Percentiles rank a stretch among this genome's conserved stretches.
These are phyloP conservation scores for Penicillium cosmopolitanum DNA, from an alignment of 495 filamentous ascomycete species.

Conservation along the genomic window DNA sequence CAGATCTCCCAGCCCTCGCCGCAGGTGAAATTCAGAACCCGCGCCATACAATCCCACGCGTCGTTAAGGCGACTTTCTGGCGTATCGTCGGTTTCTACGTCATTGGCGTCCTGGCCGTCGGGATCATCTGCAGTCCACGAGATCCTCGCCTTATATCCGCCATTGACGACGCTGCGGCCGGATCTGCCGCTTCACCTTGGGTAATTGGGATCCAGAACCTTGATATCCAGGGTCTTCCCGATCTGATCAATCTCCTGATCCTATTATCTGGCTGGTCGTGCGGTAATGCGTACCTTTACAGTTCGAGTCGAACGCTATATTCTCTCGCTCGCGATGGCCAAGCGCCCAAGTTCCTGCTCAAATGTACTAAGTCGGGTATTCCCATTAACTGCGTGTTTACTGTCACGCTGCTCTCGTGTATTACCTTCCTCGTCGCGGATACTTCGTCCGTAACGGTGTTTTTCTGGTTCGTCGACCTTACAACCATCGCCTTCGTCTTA, in stretches of 20 bases:
- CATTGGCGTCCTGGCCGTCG: conserved; percentile 55
- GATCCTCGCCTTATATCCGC: conserved; percentile 59
- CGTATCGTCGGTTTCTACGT: conserved; percentile 83
- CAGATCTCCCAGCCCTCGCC: conserved; percentile 75
- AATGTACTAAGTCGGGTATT: conserved; percentile 52
- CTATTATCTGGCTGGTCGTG: conserved; percentile 68
- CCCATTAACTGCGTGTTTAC: conserved; percentile 62
- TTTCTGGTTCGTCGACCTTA: conserved; percentile 60
- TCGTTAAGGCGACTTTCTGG: conserved; percentile 79
- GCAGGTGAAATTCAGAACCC: conserved; percentile 82
- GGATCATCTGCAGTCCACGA: conserved; percentile 50
- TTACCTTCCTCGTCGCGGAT: conserved; percentile 65
- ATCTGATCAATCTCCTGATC: conserved; percentile 75
- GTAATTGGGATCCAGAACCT: conserved; percentile 62
- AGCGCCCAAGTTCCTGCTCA: conserved; percentile 55
- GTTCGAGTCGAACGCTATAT: conserved; percentile 72
- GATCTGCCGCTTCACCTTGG: conserved; percentile 54
- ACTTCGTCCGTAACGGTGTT: conserved; percentile 58
- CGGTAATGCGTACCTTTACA: conserved; percentile 78
- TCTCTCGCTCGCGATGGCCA: conserved; percentile 71
- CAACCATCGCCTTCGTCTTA: conserved; percentile 55
- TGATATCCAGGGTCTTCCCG: conserved; percentile 63
- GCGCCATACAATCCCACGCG: conserved; percentile 72
- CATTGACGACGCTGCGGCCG: conserved; percentile 46
- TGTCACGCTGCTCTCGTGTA: conserved; percentile 57